Base-by-base conservation (phyloP, 768 basidiomycete species). In the Piloderma croceum region DNA sequence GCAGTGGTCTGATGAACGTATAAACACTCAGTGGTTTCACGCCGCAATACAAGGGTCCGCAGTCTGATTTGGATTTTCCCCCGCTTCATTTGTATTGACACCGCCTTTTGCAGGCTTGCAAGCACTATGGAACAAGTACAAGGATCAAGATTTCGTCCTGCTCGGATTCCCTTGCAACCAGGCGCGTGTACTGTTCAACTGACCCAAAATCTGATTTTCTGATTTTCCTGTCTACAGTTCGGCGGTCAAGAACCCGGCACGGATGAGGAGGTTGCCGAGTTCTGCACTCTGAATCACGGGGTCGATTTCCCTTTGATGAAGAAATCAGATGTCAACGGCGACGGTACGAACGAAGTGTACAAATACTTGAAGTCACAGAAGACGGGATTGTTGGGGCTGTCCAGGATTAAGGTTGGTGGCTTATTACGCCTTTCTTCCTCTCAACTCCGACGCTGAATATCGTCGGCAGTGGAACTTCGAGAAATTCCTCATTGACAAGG, bases 111-210 rank as follows among this genome's bases (percentile, higher is more conserved):
- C 51, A 73, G 90, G 88, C 34, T 77, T 97, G 18, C 87, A 97
- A 62, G 63, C 65, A 13, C 67, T 92, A 13, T 77, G 93, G 60
- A 74, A 90, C 40, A 86, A 86, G 57, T 85, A 90, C 69, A 81
- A 84, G 56, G 81, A 82, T 38, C 65, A 73, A 41, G 87, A 72
- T 5, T 71, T 94, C 33, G 72, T 81, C 36, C 77, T 96, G 41
- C 72, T 96, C 38, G 91, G 90, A 3, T 94, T 94, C 71, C 93
- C 93, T 9, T 91, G 82, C 63, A 90, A 93, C 57, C 90, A 88
- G 60, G 83, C 83, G 41, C 27, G 62, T 57, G n/a, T n/a, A n/a
- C n/a, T 11, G 22, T 1, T 15, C 24, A 24, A 24, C 13, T 25
- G 20, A 6, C 12, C n/a, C 7, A 17, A n/a, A 24, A 24, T 20